Evolutionary conservation across 176 grass and related monocot species (phyloP).

Genomic region (Melocanna baccifera): DNA sequence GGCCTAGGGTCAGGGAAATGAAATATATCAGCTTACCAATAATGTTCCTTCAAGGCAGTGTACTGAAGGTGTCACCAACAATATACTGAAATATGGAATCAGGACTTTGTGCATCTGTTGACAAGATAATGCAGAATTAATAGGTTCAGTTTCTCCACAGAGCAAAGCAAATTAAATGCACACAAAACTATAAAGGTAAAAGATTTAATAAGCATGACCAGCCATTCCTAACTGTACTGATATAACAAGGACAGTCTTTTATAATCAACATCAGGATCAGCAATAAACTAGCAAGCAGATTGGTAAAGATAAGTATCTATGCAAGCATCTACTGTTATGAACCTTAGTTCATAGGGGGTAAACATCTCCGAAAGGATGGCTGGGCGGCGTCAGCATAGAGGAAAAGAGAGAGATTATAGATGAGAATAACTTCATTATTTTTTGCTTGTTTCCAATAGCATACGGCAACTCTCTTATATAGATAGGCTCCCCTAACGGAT

Average conservation of each 20-base stretch:
- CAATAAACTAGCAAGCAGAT: neutral
- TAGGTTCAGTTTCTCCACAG: neutral
- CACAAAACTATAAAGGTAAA: neutral
- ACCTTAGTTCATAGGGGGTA: no score
- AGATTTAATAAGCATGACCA: neutral
- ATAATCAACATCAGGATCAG: conserved; percentile 1
- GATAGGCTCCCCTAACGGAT: no score
- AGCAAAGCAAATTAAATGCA: neutral
- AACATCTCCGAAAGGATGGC: no score
- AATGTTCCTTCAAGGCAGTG: conserved; percentile 91
- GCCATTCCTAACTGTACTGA: neutral
- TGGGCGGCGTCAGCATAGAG: no score
- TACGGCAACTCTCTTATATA: no score
- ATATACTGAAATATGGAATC: conserved; percentile 73
- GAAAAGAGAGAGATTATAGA: no score
- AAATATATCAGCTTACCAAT: conserved; percentile 61
- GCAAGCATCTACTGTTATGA: no score
- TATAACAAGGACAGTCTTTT: neutral
- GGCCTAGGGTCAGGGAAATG: neutral
- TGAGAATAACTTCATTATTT: no score
- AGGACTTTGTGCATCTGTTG: conserved; percentile 81
- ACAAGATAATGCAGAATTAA: conserved; percentile 23
- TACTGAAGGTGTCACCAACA: conserved; percentile 84
- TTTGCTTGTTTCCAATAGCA: no score
- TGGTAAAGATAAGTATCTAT: neutral